A percentile compares a stretch with the other conserved stretches of the same genome.
These are phyloP conservation scores for Salix brachista DNA, from an alignment of 345 rosid species.

Conservation along the genomic window DNA sequence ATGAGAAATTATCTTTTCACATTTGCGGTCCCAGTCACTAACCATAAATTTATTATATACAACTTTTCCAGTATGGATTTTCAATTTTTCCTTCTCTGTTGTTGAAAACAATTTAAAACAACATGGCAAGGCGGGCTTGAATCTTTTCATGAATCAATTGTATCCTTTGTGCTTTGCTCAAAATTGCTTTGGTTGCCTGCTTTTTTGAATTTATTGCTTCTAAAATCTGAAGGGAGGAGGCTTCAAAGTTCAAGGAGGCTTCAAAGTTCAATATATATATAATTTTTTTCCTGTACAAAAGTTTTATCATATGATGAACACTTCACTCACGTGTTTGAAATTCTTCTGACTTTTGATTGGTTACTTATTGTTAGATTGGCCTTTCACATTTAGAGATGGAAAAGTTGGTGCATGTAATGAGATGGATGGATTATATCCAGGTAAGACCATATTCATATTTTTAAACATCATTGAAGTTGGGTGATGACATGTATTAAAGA, in stretches of 20 bases:
- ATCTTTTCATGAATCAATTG: background rate
- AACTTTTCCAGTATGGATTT: background rate
- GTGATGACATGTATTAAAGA: background rate
- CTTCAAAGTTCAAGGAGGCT: background rate
- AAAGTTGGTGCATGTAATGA: slow-evolving; percentile 57
- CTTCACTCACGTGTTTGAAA: background rate
- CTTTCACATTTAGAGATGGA: slow-evolving; percentile 48
- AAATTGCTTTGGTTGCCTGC: background rate
- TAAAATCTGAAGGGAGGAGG: background rate
- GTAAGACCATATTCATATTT: slow-evolving; percentile 28
- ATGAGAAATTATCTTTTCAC: background rate
- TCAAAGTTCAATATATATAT: too few relatives aligned
- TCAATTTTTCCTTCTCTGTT: background rate
- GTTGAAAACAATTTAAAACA: background rate
- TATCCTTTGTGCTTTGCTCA: background rate
- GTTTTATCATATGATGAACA: too few relatives aligned
- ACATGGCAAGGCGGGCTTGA: too few relatives aligned
- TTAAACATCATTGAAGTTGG: background rate
- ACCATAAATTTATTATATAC: background rate
- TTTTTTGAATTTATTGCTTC: background rate
- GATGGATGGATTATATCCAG: slow-evolving; percentile 94
- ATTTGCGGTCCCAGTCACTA: background rate
- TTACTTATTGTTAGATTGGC: slow-evolving; percentile 43
- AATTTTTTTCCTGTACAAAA: background rate
- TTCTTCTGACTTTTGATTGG: slow-evolving; percentile 1